phyloP scores from a whole-genome alignment of 768 basidiomycete genomes.

The Dendrothele bispora region DNA sequence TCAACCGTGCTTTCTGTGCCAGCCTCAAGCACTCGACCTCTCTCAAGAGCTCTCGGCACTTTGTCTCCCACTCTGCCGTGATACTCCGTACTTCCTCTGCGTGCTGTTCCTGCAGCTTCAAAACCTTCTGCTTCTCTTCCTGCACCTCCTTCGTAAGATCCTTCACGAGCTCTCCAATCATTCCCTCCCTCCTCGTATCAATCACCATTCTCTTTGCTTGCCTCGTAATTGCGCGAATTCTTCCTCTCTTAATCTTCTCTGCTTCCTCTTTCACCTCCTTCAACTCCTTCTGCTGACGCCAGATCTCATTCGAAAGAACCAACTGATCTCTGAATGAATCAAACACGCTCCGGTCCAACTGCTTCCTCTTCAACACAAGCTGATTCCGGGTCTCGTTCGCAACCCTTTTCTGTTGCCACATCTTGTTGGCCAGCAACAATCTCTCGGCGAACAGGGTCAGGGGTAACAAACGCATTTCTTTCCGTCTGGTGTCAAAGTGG shows the following conservation, averaged over 20 bases:
- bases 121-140: conserved; percentile 25
- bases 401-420: conserved; percentile 1
- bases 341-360: background rate
- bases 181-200: conserved; percentile 11
- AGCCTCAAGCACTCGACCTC: conserved; percentile 39
- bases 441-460: conserved; percentile 2
- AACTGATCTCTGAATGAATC: conserved; percentile 2
- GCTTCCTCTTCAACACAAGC: background rate
- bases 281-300: conserved; percentile 5
- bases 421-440: conserved; percentile 5
- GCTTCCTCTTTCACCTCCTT: background rate
- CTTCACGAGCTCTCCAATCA: conserved; percentile 44
- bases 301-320: conserved; percentile 3
- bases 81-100: conserved; percentile 41
- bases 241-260: conserved; percentile 5
- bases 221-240: conserved; percentile 4
- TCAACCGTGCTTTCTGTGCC: conserved; percentile 34
- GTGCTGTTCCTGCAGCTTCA: conserved; percentile 27
- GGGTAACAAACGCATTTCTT: background rate
- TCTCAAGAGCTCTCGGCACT: conserved; percentile 31
- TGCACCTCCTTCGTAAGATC: conserved; percentile 39
- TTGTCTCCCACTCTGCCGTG: conserved; percentile 41
- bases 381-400: background rate
- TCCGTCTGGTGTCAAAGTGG: background rate
- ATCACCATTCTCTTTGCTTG: conserved; percentile 7